These are phyloP conservation scores for Grigorovia jiainica DNA, from an alignment of 805 yeast genomes.

Conservation along the genomic window DNA sequence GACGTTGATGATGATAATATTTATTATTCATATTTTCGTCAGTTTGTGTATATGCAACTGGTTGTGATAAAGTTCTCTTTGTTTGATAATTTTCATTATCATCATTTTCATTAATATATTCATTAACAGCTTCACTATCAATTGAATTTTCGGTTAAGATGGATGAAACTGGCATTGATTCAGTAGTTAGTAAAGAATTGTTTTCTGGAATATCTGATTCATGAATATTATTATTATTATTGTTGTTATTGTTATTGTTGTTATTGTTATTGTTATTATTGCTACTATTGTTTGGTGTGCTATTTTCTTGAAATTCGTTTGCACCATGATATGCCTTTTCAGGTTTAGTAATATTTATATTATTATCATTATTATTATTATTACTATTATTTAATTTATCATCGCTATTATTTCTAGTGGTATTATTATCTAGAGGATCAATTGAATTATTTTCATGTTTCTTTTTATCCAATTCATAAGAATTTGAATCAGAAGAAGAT, in stretches of 20 bases:
- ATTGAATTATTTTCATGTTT: neutral
- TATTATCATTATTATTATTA: neutral
- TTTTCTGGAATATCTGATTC: neutral
- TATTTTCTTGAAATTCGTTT: no score
- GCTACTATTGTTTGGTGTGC: no score
- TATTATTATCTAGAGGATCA: neutral
- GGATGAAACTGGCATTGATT: conserved; percentile 7
- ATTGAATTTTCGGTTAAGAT: conserved; percentile 4
- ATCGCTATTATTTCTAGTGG: neutral
- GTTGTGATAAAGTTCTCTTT: conserved; percentile 14
- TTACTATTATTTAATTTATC: neutral
- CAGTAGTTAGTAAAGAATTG: conserved; percentile 1
- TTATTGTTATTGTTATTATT: neutral
- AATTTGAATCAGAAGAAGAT: neutral
- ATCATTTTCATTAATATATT: conserved; percentile 1
- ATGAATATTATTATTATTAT: neutral
- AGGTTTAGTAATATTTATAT: neutral
- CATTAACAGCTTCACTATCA: conserved; percentile 2
- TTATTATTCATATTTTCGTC: neutral
- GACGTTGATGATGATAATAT: conserved; percentile 3
- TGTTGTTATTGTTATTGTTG: neutral
- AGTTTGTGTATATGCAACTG: conserved; percentile 16
- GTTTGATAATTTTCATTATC: conserved; percentile 1
- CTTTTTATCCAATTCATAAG: neutral
- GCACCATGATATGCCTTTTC: neutral